Evolutionary conservation across 2,329 filamentous ascomycete genomes (phyloP), one percentile per base, ranked within the genome.

Genomic region (Nectriaceae sp.): DNA sequence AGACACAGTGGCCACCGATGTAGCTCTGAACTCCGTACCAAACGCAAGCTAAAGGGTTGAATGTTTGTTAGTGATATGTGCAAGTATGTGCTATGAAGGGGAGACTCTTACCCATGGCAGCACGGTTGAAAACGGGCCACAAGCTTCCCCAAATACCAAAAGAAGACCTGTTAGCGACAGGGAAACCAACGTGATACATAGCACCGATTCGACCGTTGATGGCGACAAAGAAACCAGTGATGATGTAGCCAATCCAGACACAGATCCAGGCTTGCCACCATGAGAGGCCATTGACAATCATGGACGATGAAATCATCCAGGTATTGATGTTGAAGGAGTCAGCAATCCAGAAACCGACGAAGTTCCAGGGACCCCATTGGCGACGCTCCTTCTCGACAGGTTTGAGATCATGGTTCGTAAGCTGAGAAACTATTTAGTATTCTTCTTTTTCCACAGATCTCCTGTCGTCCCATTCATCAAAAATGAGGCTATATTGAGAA

Each of bases 211-310:
- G 84, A 55, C 89, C 90, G 5, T 89, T 95, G 55, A 86, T 53
- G 62, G 84, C 87, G 55, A 95, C 79, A 70, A 96, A 95, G 64
- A 73, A 74, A 24, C 78, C 89, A 0, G 90, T 83, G 55, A 96
- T 85, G 33, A 83, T 76, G 65, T 96, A 96, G 46, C 92, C 91
- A 21, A 92, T 72, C 86, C 90, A 93, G 37, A 96, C 89, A 63
- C 88, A 91, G n/a, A 90, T 72, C 86, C 88, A 90, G 13, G 89
- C 87, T 71, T 96, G 90, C 90, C 90, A 96, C 90, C 90, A 96
- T 6, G 89, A 89, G 19, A 95, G 76, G 11, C 90, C 89, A 40
- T 73, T 76, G 1, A 87, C 80, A 26, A 95, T 89, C 82, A 90
- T 91, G 31, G 88, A 85, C 1, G 88, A 90, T 0, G 89, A 88